A percentile compares a stretch with the other conserved stretches of the same genome.
Evolutionary conservation across 2,329 filamentous ascomycete genomes (phyloP).

Genomic region (Magnaporthiopsis rhizophila): DNA sequence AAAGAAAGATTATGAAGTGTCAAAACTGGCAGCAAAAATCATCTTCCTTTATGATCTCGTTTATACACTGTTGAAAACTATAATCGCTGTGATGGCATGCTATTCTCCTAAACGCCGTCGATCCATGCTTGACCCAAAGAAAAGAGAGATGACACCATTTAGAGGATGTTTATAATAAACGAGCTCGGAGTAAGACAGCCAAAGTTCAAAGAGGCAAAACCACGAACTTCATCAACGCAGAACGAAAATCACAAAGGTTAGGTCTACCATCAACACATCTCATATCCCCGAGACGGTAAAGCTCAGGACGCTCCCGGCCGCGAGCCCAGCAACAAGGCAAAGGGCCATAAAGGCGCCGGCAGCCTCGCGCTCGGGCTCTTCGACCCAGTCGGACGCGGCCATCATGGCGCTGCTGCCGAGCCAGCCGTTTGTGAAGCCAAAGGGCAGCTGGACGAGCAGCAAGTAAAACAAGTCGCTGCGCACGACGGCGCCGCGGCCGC

Average conservation of each 20-base stretch:
- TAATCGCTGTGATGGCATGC: not conserved
- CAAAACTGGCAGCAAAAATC: not conserved
- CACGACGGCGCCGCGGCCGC: constrained; percentile 64
- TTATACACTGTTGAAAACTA: not conserved
- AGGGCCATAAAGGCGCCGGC: constrained; percentile 91
- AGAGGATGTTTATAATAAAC: no score
- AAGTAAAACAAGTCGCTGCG: constrained; percentile 84
- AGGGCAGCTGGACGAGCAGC: constrained; percentile 70
- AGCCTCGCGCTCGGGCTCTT: constrained; percentile 74
- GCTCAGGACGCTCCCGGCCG: constrained; percentile 80
- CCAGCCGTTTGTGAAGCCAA: constrained; percentile 82
- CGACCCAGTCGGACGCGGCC: constrained; percentile 74
- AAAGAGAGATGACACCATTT: no score
- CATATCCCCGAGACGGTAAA: constrained; percentile 58
- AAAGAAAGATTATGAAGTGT: not conserved
- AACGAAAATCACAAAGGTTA: not conserved
- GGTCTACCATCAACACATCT: constrained; percentile 5
- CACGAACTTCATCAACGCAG: not conserved
- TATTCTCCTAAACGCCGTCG: not conserved
- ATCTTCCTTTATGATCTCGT: not conserved
- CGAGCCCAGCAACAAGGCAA: constrained; percentile 76
- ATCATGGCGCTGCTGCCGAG: constrained; percentile 88
- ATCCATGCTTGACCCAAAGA: not conserved
- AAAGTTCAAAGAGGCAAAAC: not conserved
- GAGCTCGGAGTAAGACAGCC: no score